These are phyloP conservation scores for Oryza coarctata DNA, from an alignment of 176 grass and related monocot genomes.

Conservation along the genomic window DNA sequence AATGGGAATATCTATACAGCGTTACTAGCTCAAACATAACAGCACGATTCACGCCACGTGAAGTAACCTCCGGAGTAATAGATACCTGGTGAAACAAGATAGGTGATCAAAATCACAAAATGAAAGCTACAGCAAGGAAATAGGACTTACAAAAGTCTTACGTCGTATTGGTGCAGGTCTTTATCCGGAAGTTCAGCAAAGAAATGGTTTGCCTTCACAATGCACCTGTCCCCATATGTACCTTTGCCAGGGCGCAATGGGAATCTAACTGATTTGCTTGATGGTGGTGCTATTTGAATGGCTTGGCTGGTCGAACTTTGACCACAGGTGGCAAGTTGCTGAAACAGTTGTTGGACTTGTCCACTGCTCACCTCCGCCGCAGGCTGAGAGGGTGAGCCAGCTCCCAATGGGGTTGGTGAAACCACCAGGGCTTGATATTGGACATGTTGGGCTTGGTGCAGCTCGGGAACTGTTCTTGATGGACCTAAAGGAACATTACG, in stretches of 20 bases:
- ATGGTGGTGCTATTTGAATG: constrained; percentile 59
- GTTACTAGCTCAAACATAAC: constrained; percentile 75
- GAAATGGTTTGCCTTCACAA: constrained; percentile 96
- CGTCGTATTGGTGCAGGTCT: constrained; percentile 94
- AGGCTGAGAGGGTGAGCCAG: constrained; percentile 69
- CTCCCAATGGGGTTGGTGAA: constrained; percentile 53
- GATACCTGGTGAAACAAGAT: constrained; percentile 54
- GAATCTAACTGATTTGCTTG: constrained; percentile 81
- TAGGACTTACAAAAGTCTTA: constrained; percentile 36
- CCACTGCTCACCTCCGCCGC: constrained; percentile 52
- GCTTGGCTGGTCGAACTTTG: constrained; percentile 53
- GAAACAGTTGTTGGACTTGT: constrained; percentile 72
- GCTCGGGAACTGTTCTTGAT: constrained; percentile 88
- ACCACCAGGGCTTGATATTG: constrained; percentile 52
- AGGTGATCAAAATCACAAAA: constrained; percentile 16
- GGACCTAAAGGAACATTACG: constrained; percentile 58
- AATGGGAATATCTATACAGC: constrained; percentile 52
- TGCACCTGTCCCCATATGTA: constrained; percentile 74
- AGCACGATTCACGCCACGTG: constrained; percentile 89
- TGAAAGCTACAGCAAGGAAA: neutral
- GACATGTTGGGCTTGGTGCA: constrained; percentile 91
- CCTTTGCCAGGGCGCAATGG: constrained; percentile 86
- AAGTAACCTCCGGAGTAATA: constrained; percentile 79
- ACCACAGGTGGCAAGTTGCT: constrained; percentile 54
- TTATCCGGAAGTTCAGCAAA: constrained; percentile 91